These are phyloP conservation scores for Tulasnella sp. DNA, from an alignment of 768 basidiomycete species.

Conservation along the genomic window DNA sequence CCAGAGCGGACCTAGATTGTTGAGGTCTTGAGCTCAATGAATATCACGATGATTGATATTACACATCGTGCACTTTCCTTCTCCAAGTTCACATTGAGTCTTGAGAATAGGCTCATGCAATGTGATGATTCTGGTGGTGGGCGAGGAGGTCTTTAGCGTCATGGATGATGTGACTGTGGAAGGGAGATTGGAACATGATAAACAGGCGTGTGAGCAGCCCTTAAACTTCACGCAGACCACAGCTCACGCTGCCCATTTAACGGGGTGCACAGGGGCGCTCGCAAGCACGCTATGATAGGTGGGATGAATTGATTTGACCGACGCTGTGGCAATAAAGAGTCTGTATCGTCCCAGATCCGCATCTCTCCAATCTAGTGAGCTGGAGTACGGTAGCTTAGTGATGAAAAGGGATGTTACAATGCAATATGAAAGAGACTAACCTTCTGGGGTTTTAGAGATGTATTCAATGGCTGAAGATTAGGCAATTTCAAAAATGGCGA, in stretches of 20 bases:
- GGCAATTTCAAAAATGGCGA: slow-evolving; percentile 3
- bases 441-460: slow-evolving; percentile 85
- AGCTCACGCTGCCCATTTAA: too few species aligned
- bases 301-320: neutral
- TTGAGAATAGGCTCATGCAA: slow-evolving; percentile 36
- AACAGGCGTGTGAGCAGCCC: too few species aligned
- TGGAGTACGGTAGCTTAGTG: slow-evolving; percentile 21
- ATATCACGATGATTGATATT: too few species aligned
- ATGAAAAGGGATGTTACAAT: neutral
- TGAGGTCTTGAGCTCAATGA: too few species aligned
- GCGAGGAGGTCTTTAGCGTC: neutral
- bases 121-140: slow-evolving; percentile 5
- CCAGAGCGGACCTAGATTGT: slow-evolving; percentile 48
- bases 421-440: slow-evolving; percentile 30
- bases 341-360: too few species aligned
- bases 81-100: slow-evolving; percentile 46
- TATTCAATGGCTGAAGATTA: slow-evolving; percentile 72
- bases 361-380: slow-evolving; percentile 35
- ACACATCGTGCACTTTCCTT: slow-evolving; percentile 47
- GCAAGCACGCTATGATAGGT: neutral
- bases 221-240: too few species aligned
- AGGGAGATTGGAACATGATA: neutral
- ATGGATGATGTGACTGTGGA: neutral
- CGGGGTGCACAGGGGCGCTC: neutral
- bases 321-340: too few species aligned